These are phyloP conservation scores for Phytophthora hybrid DNA, from an alignment of 352 stramenopile species.

Conservation along the genomic window DNA sequence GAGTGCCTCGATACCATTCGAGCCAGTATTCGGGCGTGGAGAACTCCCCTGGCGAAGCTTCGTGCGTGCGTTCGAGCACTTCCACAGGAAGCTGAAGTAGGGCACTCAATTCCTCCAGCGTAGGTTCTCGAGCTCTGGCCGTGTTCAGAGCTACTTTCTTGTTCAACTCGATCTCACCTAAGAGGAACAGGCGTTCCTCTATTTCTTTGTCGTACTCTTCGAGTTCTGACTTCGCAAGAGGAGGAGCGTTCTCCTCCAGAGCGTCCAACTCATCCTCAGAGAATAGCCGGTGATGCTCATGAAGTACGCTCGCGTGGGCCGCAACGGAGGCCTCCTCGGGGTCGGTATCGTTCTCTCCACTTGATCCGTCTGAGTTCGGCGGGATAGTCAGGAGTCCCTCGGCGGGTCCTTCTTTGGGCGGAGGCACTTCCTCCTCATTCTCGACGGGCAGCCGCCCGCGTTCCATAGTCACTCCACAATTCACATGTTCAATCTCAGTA, in stretches of 20 bases:
- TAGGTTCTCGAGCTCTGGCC: neutral
- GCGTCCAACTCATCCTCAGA: neutral
- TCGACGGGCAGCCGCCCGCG: too few species aligned
- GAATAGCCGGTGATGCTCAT: neutral
- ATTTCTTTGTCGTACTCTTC: slow-evolving; percentile 8
- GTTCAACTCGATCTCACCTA: slow-evolving; percentile 5
- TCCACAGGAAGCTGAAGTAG: neutral
- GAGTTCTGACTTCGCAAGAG: neutral
- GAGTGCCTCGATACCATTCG: neutral
- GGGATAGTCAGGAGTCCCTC: too few species aligned
- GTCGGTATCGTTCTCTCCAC: too few species aligned
- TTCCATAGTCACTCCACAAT: too few species aligned
- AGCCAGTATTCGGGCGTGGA: slow-evolving; percentile 3
- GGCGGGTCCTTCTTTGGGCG: too few species aligned
- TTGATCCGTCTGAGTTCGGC: too few species aligned
- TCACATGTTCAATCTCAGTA: too few species aligned
- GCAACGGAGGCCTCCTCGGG: too few species aligned
- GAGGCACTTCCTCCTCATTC: too few species aligned
- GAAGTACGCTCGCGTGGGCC: neutral
- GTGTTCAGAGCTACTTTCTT: neutral
- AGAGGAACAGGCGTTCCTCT: neutral
- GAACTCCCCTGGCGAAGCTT: neutral
- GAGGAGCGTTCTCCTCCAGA: neutral
- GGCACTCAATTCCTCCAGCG: neutral
- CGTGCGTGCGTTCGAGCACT: neutral